Base-by-base conservation (phyloP, 805 yeast genomes). In the Huiozyma naganishii region DNA sequence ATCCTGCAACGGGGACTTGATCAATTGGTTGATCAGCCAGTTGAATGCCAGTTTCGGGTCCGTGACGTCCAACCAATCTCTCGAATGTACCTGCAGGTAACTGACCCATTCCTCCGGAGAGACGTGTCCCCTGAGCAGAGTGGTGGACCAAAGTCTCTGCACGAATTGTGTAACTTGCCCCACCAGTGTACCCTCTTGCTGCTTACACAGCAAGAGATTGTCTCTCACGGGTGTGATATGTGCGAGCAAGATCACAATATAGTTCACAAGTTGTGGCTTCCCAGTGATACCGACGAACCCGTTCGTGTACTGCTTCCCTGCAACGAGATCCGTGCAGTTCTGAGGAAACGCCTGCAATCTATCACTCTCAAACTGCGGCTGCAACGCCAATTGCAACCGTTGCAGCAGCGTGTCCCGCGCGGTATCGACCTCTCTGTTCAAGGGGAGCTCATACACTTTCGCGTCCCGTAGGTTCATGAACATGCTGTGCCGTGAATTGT, bases 71-170 rank as follows among this genome's bases (percentile, higher is more conserved):
- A 30, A 11, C 39, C 69, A 12, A 4, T 8, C 66, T 29, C 63
- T 64, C 30, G 52, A 73, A 74, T 36, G 44, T 1, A 62, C 52
- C 1, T 72, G 59, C 5, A 80, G 59, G 47, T 63, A 66, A 45
- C 77, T 77, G 38, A 80, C 55, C 6, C 85, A 61, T 41, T 80
- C 86, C 54, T 77, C 82, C 1, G 86, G 80, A 0, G 90, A 78
- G 2, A 83, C 67, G 52, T 82, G 86, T 3, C 70, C 58, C 50
- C 72, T 76, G 58, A 77, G 78, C 23, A 83, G 65, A 36, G 64
- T 62, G 0, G 71, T 63, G 5, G 80, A 81, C 89, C 90, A 85
- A 7, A 82, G 40, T 50, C 78, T 81, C 46, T 80, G 69, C 0
- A 74, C 52, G 17, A 81, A 55, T 5, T 68, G 47, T 0, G 77